A percentile compares a stretch with the other conserved stretches of the same genome.
Conservation (phyloP, 2,329 filamentous ascomycete species). For the Neospermospora avenae region DNA sequence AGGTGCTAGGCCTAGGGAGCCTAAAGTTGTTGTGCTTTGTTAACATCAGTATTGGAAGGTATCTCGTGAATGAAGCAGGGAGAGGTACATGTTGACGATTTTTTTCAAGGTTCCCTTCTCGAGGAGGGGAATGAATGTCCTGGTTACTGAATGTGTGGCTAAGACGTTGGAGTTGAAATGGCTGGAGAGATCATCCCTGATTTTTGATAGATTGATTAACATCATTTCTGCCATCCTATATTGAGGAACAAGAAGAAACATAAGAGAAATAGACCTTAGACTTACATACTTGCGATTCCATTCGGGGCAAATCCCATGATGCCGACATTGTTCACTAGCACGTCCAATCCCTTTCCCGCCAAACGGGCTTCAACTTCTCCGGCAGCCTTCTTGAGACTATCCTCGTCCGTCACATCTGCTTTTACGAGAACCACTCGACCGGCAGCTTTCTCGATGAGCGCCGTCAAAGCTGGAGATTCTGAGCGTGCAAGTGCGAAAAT, state of each 20-base stretch:
- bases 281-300: conserved; percentile 12
- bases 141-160: conserved; percentile 39
- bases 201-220: background rate
- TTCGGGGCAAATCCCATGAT: conserved; percentile 5
- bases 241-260: background rate
- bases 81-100: conserved; percentile 20
- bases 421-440: conserved; percentile 38
- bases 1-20: conserved; percentile 15
- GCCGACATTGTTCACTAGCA: conserved; percentile 46
- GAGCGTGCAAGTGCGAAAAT: conserved; percentile 42
- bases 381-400: conserved; percentile 37
- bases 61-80: background rate
- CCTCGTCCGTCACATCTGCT: conserved; percentile 38
- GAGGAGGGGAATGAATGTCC: conserved; percentile 21
- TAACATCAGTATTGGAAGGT: background rate
- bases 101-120: conserved; percentile 19
- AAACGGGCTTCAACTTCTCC: conserved; percentile 35
- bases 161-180: conserved; percentile 39
- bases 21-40: conserved; percentile 10
- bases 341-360: conserved; percentile 42
- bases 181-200: conserved; percentile 30
- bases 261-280: background rate
- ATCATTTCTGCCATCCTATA: background rate
- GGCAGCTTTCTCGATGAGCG: conserved; percentile 36
- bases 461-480: conserved; percentile 35